These are phyloP conservation scores for Boeremia lycopersici DNA, from an alignment of 2,329 filamentous ascomycete species.

Conservation along the genomic window DNA sequence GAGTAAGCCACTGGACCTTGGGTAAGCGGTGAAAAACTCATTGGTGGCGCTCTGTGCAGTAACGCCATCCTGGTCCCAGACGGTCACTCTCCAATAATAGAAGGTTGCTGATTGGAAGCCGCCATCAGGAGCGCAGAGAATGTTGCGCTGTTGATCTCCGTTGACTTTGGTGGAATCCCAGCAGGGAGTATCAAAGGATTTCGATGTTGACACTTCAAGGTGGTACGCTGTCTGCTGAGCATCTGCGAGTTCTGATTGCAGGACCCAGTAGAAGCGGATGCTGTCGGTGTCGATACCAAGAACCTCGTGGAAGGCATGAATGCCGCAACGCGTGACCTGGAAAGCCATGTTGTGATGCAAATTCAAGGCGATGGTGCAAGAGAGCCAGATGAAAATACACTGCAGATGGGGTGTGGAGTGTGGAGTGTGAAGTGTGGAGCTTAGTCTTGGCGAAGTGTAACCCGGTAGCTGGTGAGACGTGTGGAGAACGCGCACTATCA, in stretches of 20 bases:
- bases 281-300: conserved; percentile 50
- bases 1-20: conserved; percentile 40
- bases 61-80: conserved; percentile 46
- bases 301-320: conserved; percentile 49
- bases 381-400: not conserved
- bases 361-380: not conserved
- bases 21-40: conserved; percentile 51
- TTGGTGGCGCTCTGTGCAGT: conserved; percentile 33
- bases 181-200: conserved; percentile 6
- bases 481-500: not conserved
- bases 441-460: not conserved
- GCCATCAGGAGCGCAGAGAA: conserved; percentile 34
- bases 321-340: conserved; percentile 44
- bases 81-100: conserved; percentile 47
- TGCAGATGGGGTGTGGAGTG: not conserved
- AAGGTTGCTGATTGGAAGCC: conserved; percentile 47
- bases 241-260: conserved; percentile 39
- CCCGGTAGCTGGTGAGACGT: not conserved
- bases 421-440: not conserved
- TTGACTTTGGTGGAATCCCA: conserved; percentile 32
- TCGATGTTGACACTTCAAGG: conserved; percentile 22
- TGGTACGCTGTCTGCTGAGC: conserved; percentile 42
- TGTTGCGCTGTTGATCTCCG: conserved; percentile 33
- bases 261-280: conserved; percentile 46
- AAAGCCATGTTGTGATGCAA: conserved; percentile 20